Conservation (phyloP, 495 filamentous ascomycete genomes). For the Aspergillus incahuasiensis region DNA sequence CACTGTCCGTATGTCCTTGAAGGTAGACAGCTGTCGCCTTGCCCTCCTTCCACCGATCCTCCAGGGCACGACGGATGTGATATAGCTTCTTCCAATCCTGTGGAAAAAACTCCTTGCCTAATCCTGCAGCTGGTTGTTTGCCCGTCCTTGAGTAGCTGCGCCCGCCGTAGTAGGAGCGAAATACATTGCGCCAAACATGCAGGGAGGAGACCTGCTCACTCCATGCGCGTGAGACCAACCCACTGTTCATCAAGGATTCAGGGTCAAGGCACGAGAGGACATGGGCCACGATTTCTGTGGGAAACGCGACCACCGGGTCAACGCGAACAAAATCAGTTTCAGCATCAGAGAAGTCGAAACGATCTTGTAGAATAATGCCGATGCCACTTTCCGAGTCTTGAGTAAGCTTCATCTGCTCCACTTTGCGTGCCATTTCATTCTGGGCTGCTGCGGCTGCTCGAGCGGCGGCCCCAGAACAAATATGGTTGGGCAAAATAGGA, state of each 20-base stretch:
- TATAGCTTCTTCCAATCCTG: constrained; percentile 88
- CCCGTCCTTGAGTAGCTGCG: constrained; percentile 36
- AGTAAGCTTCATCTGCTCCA: constrained; percentile 31
- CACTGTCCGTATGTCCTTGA: constrained; percentile 87
- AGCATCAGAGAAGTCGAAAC: constrained; percentile 38
- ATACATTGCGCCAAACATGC: constrained; percentile 75
- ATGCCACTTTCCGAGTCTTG: constrained; percentile 75
- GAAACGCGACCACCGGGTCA: constrained; percentile 66
- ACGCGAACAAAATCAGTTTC: constrained; percentile 37
- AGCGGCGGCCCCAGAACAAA: constrained; percentile 50
- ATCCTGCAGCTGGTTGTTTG: constrained; percentile 40
- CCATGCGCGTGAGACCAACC: constrained; percentile 64
- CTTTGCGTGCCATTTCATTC: constrained; percentile 44
- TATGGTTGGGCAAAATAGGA: constrained; percentile 35
- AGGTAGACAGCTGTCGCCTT: constrained; percentile 78
- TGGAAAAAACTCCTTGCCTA: constrained; percentile 46
- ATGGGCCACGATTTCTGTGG: constrained; percentile 66
- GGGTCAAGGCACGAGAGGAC: constrained; percentile 71
- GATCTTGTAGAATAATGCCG: constrained; percentile 62
- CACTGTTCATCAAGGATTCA: constrained; percentile 54
- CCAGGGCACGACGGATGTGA: constrained; percentile 65
- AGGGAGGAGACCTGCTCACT: constrained; percentile 52
- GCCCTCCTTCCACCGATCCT: constrained; percentile 72
- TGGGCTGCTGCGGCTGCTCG: constrained; percentile 8
- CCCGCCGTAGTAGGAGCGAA: constrained; percentile 58